Percentiles rank a stretch among this genome's conserved stretches.
phyloP scores from a whole-genome alignment of 169 alveolate genomes.

The Plasmodium falciparum region DNA sequence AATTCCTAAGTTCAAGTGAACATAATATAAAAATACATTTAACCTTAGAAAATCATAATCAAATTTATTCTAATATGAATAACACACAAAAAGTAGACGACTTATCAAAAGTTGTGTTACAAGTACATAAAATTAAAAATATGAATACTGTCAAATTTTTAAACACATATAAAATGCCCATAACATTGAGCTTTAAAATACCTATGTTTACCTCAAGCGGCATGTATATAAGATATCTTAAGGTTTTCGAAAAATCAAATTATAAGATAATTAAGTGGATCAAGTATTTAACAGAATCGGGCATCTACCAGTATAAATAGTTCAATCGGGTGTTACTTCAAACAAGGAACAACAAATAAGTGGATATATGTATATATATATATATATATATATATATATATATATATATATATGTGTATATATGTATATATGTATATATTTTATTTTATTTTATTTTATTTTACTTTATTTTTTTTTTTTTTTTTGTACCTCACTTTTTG shows the following conservation, averaged over 20 bases:
- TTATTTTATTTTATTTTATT: too few species aligned
- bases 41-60: constrained; percentile 72
- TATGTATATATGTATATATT: too few species aligned
- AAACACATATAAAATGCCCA: constrained; percentile 77
- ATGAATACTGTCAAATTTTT: constrained; percentile 69
- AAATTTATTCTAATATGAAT: constrained; percentile 63
- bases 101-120: constrained; percentile 53
- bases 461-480: too few species aligned
- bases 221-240: constrained; percentile 52
- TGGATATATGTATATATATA: neutral
- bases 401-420: too few species aligned
- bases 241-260: constrained; percentile 66
- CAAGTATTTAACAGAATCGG: constrained; percentile 58
- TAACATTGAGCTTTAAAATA: constrained; percentile 79
- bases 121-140: constrained; percentile 53
- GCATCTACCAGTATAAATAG: constrained; percentile 57
- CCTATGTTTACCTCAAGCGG: constrained; percentile 80
- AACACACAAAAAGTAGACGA: constrained; percentile 67
- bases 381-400: too few species aligned
- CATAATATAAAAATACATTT: constrained; percentile 50
- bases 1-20: constrained; percentile 45
- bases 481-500: too few species aligned
- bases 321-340: neutral
- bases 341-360: neutral
- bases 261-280: constrained; percentile 72